Base-by-base conservation (phyloP, 495 filamentous ascomycete species). In the Podospora appendiculata region DNA sequence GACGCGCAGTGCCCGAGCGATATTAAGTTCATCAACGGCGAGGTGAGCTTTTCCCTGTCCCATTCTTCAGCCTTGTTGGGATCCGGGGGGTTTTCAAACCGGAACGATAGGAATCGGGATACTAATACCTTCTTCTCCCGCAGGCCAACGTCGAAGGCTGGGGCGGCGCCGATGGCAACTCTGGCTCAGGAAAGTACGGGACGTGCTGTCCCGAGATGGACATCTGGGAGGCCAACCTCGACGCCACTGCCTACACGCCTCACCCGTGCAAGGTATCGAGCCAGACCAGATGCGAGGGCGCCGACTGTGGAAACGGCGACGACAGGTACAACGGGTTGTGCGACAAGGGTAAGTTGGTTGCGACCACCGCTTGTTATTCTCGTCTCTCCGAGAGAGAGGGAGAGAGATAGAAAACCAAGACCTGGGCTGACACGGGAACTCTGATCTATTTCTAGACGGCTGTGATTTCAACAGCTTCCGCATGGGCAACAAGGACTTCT, bases 391-490 rank as follows among this genome's bases (percentile, higher is more conserved):
- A 7, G 10, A 1, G 57, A 41, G n/a, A 38, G 12, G 58, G 64
- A 51, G 70, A 72, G 50, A 78, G 41, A 63, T 48, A 12, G 79
- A 77, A 34, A 70, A 75, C 33, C 82, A 79, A 52, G 81, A 84
- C 5, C 2, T 25, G 25, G 25, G 25, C 64, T 79, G 79, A 51
- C 41, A 25, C 5, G 25, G 25, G 25, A 47, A 44, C 12, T 9
- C 19, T 10, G 6, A 12, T 8, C 11, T 36, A 18, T n/a, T 13
- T 32, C 3, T 41, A 62, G 80, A 83, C 62, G 85, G 85, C 51
- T 89, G 85, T 61, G 84, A 86, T 59, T 86, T 83, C 76, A 88
- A 87, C 79, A 70, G 78, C 17, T 87, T 78, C 77, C 76, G 78
- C 40, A 68, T 78, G 70, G 83, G 83, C 53, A 68, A 79, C 61